These are phyloP conservation scores for Aspergillus panamensis DNA, from an alignment of 495 filamentous ascomycete genomes.

Conservation along the genomic window DNA sequence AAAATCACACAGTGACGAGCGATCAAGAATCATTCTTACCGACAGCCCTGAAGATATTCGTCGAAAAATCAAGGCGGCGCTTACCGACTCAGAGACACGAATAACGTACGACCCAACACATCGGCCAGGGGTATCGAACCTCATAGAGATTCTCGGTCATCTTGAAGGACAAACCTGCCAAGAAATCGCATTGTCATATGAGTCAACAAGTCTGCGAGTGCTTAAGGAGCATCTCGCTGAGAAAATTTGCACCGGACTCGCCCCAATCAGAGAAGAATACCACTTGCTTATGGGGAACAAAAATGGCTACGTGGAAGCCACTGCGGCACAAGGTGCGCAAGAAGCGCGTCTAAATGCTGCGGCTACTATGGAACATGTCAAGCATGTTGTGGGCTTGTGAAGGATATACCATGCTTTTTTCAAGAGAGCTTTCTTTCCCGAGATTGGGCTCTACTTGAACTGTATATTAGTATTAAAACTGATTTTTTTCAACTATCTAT, in stretches of 20 bases:
- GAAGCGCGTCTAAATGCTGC: constrained; percentile 62
- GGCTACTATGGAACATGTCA: constrained; percentile 62
- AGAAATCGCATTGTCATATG: constrained; percentile 54
- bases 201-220: constrained; percentile 49
- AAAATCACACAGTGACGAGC: constrained; percentile 70
- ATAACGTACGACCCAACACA: constrained; percentile 67
- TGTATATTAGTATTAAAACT: too few relatives aligned
- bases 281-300: constrained; percentile 45
- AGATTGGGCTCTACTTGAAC: too few relatives aligned
- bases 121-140: constrained; percentile 82
- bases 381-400: constrained; percentile 59
- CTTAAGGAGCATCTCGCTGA: constrained; percentile 64
- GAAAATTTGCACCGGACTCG: constrained; percentile 53
- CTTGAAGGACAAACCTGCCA: constrained; percentile 52
- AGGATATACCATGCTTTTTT: too few relatives aligned
- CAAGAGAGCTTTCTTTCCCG: too few relatives aligned
- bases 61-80: constrained; percentile 63
- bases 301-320: constrained; percentile 52
- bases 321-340: constrained; percentile 56
- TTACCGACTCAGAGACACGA: constrained; percentile 66
- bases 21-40: constrained; percentile 78
- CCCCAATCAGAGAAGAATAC: constrained; percentile 60
- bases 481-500: too few relatives aligned
- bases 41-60: constrained; percentile 58
- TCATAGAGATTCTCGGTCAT: constrained; percentile 71